Evolutionary conservation across 23 red algal species (phyloP).

Genomic region (Gracilaria domingensis): DNA sequence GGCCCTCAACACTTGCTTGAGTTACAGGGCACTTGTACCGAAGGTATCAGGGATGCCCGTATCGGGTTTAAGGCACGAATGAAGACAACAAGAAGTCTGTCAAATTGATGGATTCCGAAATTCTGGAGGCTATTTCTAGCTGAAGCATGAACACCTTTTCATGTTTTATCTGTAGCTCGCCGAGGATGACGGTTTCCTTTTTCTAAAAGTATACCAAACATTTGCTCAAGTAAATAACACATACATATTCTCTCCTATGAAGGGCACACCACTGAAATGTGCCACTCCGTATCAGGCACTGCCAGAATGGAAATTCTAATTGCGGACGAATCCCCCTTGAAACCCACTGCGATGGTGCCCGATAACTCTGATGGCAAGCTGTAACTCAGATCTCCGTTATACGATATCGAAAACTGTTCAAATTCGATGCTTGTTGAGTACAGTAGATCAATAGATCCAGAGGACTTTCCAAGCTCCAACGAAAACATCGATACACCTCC

Average conservation of each 20-base stretch:
- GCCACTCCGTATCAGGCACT: background rate
- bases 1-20: too few species aligned
- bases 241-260: background rate
- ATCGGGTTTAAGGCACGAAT: too few species aligned
- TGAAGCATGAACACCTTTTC: too few species aligned
- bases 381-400: slow-evolving; percentile 5
- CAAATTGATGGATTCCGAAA: too few species aligned
- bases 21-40: too few species aligned
- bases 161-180: too few species aligned
- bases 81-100: too few species aligned
- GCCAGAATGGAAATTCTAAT: background rate
- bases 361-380: background rate
- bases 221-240: background rate
- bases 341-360: background rate
- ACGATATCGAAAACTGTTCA: background rate
- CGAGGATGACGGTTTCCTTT: too few species aligned
- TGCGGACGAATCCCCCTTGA: background rate
- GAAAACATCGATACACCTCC: slow-evolving; percentile 8
- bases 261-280: background rate
- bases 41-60: too few species aligned
- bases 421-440: background rate
- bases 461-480: background rate
- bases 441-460: background rate
- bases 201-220: too few species aligned
- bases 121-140: too few species aligned